Conservation (phyloP, 2,329 filamentous ascomycete genomes). For the Pseudogymnoascus sp. region DNA sequence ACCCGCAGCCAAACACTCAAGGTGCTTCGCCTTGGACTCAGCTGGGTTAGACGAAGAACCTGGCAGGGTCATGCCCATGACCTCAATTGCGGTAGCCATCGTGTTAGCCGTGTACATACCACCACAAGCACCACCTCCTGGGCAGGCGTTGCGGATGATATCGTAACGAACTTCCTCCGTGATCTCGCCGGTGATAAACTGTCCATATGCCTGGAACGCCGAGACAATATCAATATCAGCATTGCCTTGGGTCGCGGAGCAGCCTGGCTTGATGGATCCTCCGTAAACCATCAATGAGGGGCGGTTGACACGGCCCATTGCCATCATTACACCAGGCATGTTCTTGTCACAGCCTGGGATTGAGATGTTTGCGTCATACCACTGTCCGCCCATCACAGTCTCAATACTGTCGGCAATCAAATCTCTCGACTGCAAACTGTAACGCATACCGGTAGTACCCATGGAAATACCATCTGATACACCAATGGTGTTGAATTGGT, state of each 20-base stretch:
- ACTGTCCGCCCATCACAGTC: conserved; percentile 97
- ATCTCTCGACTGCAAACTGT: conserved; percentile 87
- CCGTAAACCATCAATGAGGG: conserved; percentile 98
- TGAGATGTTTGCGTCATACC: conserved; percentile 96
- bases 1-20: conserved; percentile 66
- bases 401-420: conserved; percentile 97
- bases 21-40: conserved; percentile 60
- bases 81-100: conserved; percentile 67
- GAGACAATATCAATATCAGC: conserved; percentile 86
- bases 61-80: conserved; percentile 70
- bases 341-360: conserved; percentile 99
- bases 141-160: conserved; percentile 87
- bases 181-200: conserved; percentile 88
- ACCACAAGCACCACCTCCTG: conserved; percentile 74
- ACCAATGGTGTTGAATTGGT: conserved; percentile 98
- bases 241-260: conserved; percentile 65
- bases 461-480: conserved; percentile 97
- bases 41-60: conserved; percentile 75
- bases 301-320: conserved; percentile 90
- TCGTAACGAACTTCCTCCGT: conserved; percentile 86
- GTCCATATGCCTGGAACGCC: conserved; percentile 95
- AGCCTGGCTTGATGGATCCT: conserved; percentile 87
- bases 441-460: conserved; percentile 96
- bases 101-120: conserved; percentile 79
- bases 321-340: conserved; percentile 89